These are phyloP conservation scores for Dryadomyces quercus-mongolicae DNA, from an alignment of 2,329 filamentous ascomycete species.

Conservation along the genomic window DNA sequence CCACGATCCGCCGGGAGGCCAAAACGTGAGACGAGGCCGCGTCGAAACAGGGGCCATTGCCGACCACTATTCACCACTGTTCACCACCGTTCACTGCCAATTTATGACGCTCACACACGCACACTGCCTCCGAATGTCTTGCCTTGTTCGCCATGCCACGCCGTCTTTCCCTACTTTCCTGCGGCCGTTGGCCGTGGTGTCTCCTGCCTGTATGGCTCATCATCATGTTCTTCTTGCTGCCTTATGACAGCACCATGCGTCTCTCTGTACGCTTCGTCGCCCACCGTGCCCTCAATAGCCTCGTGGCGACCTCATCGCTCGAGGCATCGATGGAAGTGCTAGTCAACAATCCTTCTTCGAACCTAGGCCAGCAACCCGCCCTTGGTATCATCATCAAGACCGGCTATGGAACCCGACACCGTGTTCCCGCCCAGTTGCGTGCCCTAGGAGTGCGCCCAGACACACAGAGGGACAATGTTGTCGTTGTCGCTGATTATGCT, in stretches of 20 bases:
- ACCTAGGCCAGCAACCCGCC: conserved; percentile 10
- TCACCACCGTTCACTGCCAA: no score
- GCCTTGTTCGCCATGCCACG: neutral
- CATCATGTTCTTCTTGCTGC: conserved; percentile 14
- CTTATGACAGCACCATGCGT: conserved; percentile 18
- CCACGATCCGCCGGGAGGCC: neutral
- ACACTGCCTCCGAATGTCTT: neutral
- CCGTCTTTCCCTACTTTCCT: neutral
- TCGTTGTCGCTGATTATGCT: conserved; percentile 41
- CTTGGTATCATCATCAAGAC: conserved; percentile 42
- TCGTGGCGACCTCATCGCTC: conserved; percentile 15
- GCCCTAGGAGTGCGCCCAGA: conserved; percentile 28
- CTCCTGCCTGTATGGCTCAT: conserved; percentile 1
- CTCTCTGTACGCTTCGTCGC: conserved; percentile 16
- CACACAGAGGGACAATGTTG: conserved; percentile 25
- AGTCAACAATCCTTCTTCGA: conserved; percentile 15
- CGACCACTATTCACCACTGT: neutral
- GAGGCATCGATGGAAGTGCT: conserved; percentile 3
- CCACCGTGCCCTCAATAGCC: conserved; percentile 22
- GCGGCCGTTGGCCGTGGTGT: neutral
- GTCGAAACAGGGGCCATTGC: neutral
- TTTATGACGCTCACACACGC: no score
- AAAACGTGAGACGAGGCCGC: neutral
- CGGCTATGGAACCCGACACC: conserved; percentile 39
- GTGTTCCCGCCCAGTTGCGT: conserved; percentile 32